Evolutionary conservation across 192 early-diverging fungal species (phyloP).

Genomic region (Coemansia sp.): DNA sequence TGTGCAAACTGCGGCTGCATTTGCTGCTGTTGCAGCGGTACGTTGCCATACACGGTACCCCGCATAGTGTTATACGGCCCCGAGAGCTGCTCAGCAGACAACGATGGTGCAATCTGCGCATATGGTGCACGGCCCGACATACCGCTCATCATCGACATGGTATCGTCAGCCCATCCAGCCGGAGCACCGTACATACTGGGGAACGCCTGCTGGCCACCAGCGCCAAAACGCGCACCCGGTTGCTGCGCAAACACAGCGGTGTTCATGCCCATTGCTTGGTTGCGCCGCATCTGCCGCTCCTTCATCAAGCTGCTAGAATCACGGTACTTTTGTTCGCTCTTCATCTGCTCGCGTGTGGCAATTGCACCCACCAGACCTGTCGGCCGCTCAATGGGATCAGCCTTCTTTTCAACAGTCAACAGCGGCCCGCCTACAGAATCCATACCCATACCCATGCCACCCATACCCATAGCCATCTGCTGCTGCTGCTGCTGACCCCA

Average conservation of each 20-base stretch:
- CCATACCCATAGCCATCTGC: slow-evolving; percentile 24
- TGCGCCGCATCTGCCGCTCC: slow-evolving; percentile 53
- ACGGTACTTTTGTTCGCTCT: slow-evolving; percentile 54
- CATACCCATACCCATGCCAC: slow-evolving; percentile 32
- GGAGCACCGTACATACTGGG: slow-evolving; percentile 45
- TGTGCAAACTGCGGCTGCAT: background rate
- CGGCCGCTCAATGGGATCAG: slow-evolving; percentile 43
- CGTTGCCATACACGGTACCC: slow-evolving; percentile 35
- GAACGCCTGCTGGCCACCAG: slow-evolving; percentile 20
- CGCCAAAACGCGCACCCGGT: slow-evolving; percentile 19
- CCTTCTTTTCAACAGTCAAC: slow-evolving; percentile 50
- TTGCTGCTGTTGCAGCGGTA: slow-evolving; percentile 10
- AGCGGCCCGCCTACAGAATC: slow-evolving; percentile 43
- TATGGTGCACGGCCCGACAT: slow-evolving; percentile 45
- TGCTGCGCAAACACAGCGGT: slow-evolving; percentile 13
- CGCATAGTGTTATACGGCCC: slow-evolving; percentile 23
- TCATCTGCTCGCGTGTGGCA: slow-evolving; percentile 53
- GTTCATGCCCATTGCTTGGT: slow-evolving; percentile 47
- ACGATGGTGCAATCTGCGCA: slow-evolving; percentile 39
- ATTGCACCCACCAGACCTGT: slow-evolving; percentile 54
- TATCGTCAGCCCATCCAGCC: slow-evolving; percentile 43
- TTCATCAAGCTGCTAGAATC: slow-evolving; percentile 53
- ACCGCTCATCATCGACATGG: slow-evolving; percentile 52
- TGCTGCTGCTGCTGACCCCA: slow-evolving; percentile 42
- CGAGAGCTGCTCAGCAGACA: slow-evolving; percentile 40